Evolutionary conservation across 1,284 basidiomycete species (phyloP), one percentile per base, ranked within the genome.

Genomic region (Heliocybe sulcata): DNA sequence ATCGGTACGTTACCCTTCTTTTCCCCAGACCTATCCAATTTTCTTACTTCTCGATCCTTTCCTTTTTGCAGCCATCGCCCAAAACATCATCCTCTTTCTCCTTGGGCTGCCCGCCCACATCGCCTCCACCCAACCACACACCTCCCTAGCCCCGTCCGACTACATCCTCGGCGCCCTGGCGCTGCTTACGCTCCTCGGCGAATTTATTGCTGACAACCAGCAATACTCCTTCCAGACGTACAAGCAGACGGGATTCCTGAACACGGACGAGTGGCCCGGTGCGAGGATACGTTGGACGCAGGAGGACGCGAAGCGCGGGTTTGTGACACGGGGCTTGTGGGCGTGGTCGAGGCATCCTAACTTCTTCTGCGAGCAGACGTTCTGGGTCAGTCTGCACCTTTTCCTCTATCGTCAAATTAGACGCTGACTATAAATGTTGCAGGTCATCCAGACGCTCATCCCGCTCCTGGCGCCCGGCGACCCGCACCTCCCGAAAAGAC

Each of bases 291-390:
- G 76, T 52, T 91, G 82, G 82, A 82, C 80, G 1, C 72, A 79
- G 25, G 77, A 77, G 14, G 91, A 93, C 65, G 80, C 78, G 3
- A 75, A 86, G 60, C 77, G 94, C 4, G 95, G 95, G 0, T 98
- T 98, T 67, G 73, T 88, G 23, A 93, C 92, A 0, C 77, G 77
- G 12, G 94, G 94, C 1, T 70, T 98, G 10, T 98, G 91, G 90
- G 80, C 82, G 1, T 93, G 85, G 76, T 85, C 82, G 2, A 77
- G 95, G 16, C 95, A 98, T 68, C 94, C 95, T 19, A 97, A 97
- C 68, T 95, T 94, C 69, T 73, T 87, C 0, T 93, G 89, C 66
- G 94, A 97, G 67, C 93, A 95, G 70, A 71, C 74, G 8, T 93
- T 94, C 71, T 96, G 93, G 93, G 84, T 93, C 59, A 58, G 81